A percentile compares a stretch with the other conserved stretches of the same genome.
These are phyloP conservation scores for Pharnaceum exiguum DNA, from an alignment of 148 eudicot genomes.

Conservation along the genomic window DNA sequence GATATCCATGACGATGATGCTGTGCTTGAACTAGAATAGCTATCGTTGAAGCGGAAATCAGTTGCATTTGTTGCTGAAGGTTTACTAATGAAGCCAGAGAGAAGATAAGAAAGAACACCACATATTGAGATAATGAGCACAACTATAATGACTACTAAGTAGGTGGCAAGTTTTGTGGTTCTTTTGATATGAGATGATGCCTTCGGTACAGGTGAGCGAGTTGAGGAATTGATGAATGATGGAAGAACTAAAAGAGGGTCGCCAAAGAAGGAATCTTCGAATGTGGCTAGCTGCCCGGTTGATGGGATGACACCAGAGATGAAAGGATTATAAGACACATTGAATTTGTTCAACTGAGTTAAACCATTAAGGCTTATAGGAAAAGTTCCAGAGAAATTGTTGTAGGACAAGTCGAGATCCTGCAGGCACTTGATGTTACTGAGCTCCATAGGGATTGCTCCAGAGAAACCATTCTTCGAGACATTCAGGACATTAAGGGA, in stretches of 20 bases:
- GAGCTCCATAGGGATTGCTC: slow-evolving; percentile 50
- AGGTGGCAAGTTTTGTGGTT: slow-evolving; percentile 21
- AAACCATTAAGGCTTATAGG: slow-evolving; percentile 57
- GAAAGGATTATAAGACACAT: slow-evolving; percentile 69
- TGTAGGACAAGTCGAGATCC: slow-evolving; percentile 75
- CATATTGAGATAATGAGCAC: slow-evolving; percentile 44
- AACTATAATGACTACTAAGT: slow-evolving; percentile 41
- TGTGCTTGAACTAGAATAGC: slow-evolving; percentile 46
- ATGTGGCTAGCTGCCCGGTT: slow-evolving; percentile 78
- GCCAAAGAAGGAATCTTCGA: slow-evolving; percentile 71
- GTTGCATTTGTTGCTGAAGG: slow-evolving; percentile 25
- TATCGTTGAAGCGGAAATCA: slow-evolving; percentile 27
- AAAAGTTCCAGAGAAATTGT: slow-evolving; percentile 83
- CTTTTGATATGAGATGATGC: background rate
- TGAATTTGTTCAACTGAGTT: slow-evolving; percentile 68
- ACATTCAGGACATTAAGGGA: slow-evolving; percentile 68
- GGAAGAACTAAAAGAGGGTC: slow-evolving; percentile 62
- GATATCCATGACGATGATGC: slow-evolving; percentile 63
- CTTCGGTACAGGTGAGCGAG: slow-evolving; percentile 8
- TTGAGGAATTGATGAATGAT: slow-evolving; percentile 35
- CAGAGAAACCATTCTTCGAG: slow-evolving; percentile 55
- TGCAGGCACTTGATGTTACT: slow-evolving; percentile 65
- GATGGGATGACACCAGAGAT: slow-evolving; percentile 67
- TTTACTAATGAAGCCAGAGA: slow-evolving; percentile 27
- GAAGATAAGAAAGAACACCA: slow-evolving; percentile 43